These are phyloP conservation scores for Phragmites australis DNA, from an alignment of 176 grass and related monocot species.

Conservation along the genomic window DNA sequence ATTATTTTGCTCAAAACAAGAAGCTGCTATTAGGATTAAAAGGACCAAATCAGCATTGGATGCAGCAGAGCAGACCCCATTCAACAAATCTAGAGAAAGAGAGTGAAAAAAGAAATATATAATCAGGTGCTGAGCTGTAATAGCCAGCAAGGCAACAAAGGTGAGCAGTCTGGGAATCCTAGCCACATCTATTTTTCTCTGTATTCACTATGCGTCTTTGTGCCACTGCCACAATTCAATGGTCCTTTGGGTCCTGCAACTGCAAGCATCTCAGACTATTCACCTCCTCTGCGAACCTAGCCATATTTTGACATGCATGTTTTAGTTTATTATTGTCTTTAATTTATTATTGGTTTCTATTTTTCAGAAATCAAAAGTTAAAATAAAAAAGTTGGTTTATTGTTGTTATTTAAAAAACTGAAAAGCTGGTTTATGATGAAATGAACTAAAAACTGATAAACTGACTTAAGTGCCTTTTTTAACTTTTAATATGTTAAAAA, in stretches of 20 bases:
- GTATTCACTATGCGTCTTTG: slow-evolving; percentile 27
- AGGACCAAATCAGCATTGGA: slow-evolving; percentile 11
- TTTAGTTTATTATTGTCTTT: no score
- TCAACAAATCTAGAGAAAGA: neutral
- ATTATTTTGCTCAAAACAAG: slow-evolving; percentile 30
- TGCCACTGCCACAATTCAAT: slow-evolving; percentile 17
- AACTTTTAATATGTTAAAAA: no score
- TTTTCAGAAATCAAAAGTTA: no score
- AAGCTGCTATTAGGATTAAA: slow-evolving; percentile 6
- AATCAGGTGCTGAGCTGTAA: slow-evolving; percentile 16
- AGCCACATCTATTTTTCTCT: slow-evolving; percentile 27
- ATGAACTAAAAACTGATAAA: no score
- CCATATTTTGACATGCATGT: neutral
- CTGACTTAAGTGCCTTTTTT: no score
- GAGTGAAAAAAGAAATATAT: no score
- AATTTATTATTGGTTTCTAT: no score
- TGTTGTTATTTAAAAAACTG: no score
- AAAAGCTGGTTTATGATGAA: no score
- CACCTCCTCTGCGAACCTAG: slow-evolving; percentile 25
- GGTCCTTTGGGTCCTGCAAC: slow-evolving; percentile 30
- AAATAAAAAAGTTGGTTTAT: no score
- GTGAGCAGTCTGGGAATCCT: slow-evolving; percentile 24
- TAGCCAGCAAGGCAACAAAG: slow-evolving; percentile 15
- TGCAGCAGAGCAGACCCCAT: neutral
- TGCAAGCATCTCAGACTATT: slow-evolving; percentile 13